A percentile compares a stretch with the other conserved stretches of the same genome.
phyloP scores from a whole-genome alignment of 805 yeast genomes.

The Lachancea fermentati region DNA sequence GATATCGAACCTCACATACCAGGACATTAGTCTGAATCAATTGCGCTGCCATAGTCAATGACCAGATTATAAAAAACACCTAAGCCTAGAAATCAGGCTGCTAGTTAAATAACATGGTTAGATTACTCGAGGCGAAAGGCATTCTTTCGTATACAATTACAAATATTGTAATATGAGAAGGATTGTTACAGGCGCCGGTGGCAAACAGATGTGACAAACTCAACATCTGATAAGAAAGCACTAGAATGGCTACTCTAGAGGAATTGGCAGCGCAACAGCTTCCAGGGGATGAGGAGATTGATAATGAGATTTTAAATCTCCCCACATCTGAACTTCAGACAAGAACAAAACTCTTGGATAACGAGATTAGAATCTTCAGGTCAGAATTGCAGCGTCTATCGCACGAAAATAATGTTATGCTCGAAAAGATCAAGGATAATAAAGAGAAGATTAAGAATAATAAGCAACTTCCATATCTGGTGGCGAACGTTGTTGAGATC shows the following conservation, averaged over 20 bases:
- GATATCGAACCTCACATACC: too few species aligned
- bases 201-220: background rate
- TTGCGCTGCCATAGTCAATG: too few species aligned
- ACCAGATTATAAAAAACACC: too few species aligned
- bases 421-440: constrained; percentile 90
- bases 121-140: too few species aligned
- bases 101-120: too few species aligned
- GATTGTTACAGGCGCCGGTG: constrained; percentile 1
- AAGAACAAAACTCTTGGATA: constrained; percentile 82
- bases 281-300: constrained; percentile 54
- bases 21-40: too few species aligned
- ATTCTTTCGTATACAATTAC: background rate
- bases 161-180: background rate
- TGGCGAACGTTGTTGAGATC: constrained; percentile 93
- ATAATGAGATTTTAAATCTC: constrained; percentile 71
- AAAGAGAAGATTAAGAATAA: constrained; percentile 94
- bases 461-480: constrained; percentile 91
- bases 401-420: constrained; percentile 91
- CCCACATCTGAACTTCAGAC: constrained; percentile 80
- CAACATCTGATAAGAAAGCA: background rate
- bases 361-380: constrained; percentile 91
- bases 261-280: constrained; percentile 56
- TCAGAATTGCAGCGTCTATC: constrained; percentile 85
- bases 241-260: constrained; percentile 73
- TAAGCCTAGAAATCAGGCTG: too few species aligned